phyloP scores from a whole-genome alignment of 192 early-diverging fungal genomes.

The Umbelopsis isabellina region DNA sequence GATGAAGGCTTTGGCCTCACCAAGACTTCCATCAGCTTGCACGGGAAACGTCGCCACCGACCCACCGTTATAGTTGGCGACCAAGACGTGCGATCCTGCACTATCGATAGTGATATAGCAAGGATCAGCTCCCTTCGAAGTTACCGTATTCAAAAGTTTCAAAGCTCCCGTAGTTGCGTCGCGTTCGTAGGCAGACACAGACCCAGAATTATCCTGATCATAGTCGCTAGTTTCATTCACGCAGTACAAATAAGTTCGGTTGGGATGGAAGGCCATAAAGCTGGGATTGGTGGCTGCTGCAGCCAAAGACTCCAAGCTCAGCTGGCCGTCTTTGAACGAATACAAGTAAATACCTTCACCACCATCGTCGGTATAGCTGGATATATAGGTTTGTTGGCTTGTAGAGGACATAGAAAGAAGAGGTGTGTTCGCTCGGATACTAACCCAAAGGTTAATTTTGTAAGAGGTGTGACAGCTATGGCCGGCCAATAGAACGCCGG shows the following conservation, averaged over 20 bases:
- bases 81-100: slow-evolving; percentile 23
- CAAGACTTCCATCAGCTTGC: slow-evolving; percentile 14
- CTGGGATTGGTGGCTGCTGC: slow-evolving; percentile 25
- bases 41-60: slow-evolving; percentile 25
- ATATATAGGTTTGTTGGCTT: slow-evolving; percentile 30
- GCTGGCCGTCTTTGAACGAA: slow-evolving; percentile 29
- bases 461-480: background rate
- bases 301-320: slow-evolving; percentile 12
- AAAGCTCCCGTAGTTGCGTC: slow-evolving; percentile 19
- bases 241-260: slow-evolving; percentile 20
- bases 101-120: slow-evolving; percentile 33
- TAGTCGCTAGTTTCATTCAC: slow-evolving; percentile 31
- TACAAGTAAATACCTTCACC: slow-evolving; percentile 38
- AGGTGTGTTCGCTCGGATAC: background rate
- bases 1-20: background rate
- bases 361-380: slow-evolving; percentile 32
- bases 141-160: slow-evolving; percentile 23
- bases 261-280: slow-evolving; percentile 26
- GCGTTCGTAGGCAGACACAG: slow-evolving; percentile 29
- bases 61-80: slow-evolving; percentile 40
- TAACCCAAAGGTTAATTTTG: background rate
- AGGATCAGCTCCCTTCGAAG: slow-evolving; percentile 32
- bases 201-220: slow-evolving; percentile 16
- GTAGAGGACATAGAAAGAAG: background rate
- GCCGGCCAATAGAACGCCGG: background rate